phyloP scores from a whole-genome alignment of 495 filamentous ascomycete species.

The Umbilicaria muhlenbergii region DNA sequence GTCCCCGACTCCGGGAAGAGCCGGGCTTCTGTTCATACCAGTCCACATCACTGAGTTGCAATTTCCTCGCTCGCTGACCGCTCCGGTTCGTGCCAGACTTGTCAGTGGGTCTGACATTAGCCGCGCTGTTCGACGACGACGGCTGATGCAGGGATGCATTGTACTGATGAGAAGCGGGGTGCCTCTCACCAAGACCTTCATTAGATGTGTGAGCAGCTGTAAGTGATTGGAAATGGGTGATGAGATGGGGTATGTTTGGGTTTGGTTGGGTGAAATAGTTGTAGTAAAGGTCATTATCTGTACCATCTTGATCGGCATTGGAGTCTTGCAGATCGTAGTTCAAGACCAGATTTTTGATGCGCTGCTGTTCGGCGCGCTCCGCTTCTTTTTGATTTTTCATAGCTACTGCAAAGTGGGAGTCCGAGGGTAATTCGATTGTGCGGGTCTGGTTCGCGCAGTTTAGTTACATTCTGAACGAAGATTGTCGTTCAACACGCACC shows the following conservation, averaged over 20 bases:
- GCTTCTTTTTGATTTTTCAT: constrained; percentile 92
- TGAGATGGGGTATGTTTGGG: constrained; percentile 20
- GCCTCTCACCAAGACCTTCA: constrained; percentile 12
- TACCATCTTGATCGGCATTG: constrained; percentile 17
- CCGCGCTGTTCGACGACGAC: constrained; percentile 4
- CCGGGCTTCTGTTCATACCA: constrained; percentile 47
- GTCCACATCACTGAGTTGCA: constrained; percentile 93
- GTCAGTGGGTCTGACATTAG: constrained; percentile 27
- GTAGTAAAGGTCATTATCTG: constrained; percentile 9
- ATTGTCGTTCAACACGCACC: constrained; percentile 28
- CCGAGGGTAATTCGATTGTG: constrained; percentile 83
- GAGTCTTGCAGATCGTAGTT: constrained; percentile 86
- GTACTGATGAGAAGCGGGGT: constrained; percentile 10
- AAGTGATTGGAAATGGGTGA: constrained; percentile 9
- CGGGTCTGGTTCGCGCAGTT: constrained; percentile 49
- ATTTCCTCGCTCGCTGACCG: constrained; percentile 72
- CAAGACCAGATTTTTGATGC: constrained; percentile 93
- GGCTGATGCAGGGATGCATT: constrained; percentile 13
- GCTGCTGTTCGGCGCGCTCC: constrained; percentile 88
- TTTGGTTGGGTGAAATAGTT: constrained; percentile 26
- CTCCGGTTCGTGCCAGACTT: constrained; percentile 55
- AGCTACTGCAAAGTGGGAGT: constrained; percentile 86
- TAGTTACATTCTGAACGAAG: constrained; percentile 4
- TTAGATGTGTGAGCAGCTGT: constrained; percentile 16
- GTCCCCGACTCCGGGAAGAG: constrained; percentile 4